A percentile compares a stretch with the other conserved stretches of the same genome.
phyloP scores from a whole-genome alignment of 176 grass and related monocot species.

The Ensete ventricosum region DNA sequence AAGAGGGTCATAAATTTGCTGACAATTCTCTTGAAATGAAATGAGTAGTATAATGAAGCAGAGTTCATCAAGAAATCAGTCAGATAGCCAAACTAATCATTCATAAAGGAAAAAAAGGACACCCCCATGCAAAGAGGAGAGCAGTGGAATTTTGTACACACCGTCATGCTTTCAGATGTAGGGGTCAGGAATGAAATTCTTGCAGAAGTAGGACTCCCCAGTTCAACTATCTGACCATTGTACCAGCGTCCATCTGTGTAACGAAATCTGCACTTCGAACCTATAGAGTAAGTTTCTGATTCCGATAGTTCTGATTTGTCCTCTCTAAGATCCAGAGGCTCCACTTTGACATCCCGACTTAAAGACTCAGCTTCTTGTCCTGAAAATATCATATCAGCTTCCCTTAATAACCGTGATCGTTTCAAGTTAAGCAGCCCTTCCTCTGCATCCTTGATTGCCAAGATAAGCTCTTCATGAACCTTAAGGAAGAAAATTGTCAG shows the following conservation, averaged over 20 bases:
- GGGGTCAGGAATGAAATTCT: constrained; percentile 84
- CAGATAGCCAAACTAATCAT: background rate
- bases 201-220: constrained; percentile 51
- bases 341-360: constrained; percentile 26
- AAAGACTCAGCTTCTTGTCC: constrained; percentile 21
- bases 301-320: constrained; percentile 44
- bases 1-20: background rate
- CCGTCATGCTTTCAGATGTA: constrained; percentile 79
- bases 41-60: background rate
- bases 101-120: background rate
- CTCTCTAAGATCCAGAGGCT: constrained; percentile 37
- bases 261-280: constrained; percentile 89
- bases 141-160: constrained; percentile 27
- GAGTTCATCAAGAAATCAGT: background rate
- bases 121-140: background rate
- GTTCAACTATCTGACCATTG: constrained; percentile 63
- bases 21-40: no score
- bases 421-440: constrained; percentile 86
- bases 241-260: constrained; percentile 91
- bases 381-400: constrained; percentile 61
- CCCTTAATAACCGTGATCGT: constrained; percentile 54
- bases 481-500: constrained; percentile 23
- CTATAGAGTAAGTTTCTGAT: constrained; percentile 38
- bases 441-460: constrained; percentile 81
- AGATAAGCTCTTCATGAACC: constrained; percentile 82